phyloP scores from a whole-genome alignment of 2,329 filamentous ascomycete species.

The Aspergillus tubingensis region DNA sequence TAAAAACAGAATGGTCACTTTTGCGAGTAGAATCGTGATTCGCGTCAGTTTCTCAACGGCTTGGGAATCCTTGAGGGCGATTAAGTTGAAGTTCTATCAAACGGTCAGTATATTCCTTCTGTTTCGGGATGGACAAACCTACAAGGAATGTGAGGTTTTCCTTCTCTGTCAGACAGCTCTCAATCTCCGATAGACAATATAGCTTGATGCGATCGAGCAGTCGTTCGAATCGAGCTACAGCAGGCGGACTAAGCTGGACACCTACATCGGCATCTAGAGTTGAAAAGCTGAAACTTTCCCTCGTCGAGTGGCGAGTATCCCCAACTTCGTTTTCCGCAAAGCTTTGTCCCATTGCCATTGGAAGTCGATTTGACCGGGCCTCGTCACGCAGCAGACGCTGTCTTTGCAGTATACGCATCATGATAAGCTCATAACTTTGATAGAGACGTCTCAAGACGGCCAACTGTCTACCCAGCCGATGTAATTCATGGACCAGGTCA shows the following conservation, averaged over 20 bases:
- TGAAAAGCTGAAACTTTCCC: constrained; percentile 26
- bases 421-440: constrained; percentile 62
- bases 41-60: constrained; percentile 71
- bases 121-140: constrained; percentile 24
- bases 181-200: constrained; percentile 65
- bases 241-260: constrained; percentile 48
- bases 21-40: constrained; percentile 71
- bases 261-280: constrained; percentile 36
- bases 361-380: constrained; percentile 26
- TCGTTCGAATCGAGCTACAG: constrained; percentile 61
- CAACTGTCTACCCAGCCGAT: constrained; percentile 62
- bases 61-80: constrained; percentile 72
- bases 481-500: constrained; percentile 52
- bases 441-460: constrained; percentile 64
- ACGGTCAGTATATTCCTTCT: constrained; percentile 8
- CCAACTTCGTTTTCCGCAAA: constrained; percentile 32
- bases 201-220: constrained; percentile 62
- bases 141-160: constrained; percentile 69
- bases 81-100: constrained; percentile 72
- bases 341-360: constrained; percentile 22
- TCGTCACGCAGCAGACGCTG: constrained; percentile 45
- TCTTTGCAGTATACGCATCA: constrained; percentile 61
- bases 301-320: constrained; percentile 44
- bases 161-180: constrained; percentile 68
- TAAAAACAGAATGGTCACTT: constrained; percentile 73